Conservation (phyloP, 495 filamentous ascomycete species). For the Durotheca rogersii region DNA sequence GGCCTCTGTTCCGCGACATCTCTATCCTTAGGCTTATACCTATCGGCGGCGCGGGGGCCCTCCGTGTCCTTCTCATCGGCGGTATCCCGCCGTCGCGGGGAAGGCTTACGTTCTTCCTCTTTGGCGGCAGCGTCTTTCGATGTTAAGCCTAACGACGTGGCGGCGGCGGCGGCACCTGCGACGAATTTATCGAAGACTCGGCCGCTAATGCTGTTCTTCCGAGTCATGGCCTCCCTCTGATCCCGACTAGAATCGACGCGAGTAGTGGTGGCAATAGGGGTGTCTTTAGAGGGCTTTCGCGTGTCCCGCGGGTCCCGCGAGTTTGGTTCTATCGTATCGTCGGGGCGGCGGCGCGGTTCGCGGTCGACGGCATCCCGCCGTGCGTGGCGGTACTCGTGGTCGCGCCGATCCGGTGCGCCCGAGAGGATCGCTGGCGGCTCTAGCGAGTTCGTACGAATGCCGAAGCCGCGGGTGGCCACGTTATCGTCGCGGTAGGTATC, state of each 20-base stretch:
- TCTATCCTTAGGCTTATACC: slow-evolving; percentile 22
- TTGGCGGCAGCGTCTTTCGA: slow-evolving; percentile 15
- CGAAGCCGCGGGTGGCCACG: slow-evolving; percentile 45
- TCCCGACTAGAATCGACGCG: slow-evolving; percentile 28
- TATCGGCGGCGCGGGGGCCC: slow-evolving; percentile 17
- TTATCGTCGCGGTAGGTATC: slow-evolving; percentile 43
- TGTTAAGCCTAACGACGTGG: slow-evolving; percentile 40
- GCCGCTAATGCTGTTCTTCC: slow-evolving; percentile 29
- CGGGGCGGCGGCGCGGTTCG: slow-evolving; percentile 39
- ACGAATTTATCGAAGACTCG: slow-evolving; percentile 41
- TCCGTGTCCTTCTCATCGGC: slow-evolving; percentile 27
- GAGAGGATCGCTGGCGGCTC: slow-evolving; percentile 30
- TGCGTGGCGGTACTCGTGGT: slow-evolving; percentile 42
- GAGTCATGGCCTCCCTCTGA: slow-evolving; percentile 26
- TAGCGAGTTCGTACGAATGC: slow-evolving; percentile 43
- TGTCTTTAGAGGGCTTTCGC: slow-evolving; percentile 23
- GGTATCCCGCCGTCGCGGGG: slow-evolving; percentile 26
- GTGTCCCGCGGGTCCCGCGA: slow-evolving; percentile 22
- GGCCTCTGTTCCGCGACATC: slow-evolving; percentile 21
- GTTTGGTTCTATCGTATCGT: slow-evolving; percentile 34
- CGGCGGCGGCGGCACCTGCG: slow-evolving; percentile 40
- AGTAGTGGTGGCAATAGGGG: slow-evolving; percentile 11
- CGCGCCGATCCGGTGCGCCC: slow-evolving; percentile 28
- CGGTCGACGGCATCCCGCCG: slow-evolving; percentile 34
- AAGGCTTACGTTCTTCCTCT: slow-evolving; percentile 37